A percentile compares a stretch with the other conserved stretches of the same genome.
Evolutionary conservation across 2,329 filamentous ascomycete species (phyloP).

Genomic region (Talaromyces rugulosus): DNA sequence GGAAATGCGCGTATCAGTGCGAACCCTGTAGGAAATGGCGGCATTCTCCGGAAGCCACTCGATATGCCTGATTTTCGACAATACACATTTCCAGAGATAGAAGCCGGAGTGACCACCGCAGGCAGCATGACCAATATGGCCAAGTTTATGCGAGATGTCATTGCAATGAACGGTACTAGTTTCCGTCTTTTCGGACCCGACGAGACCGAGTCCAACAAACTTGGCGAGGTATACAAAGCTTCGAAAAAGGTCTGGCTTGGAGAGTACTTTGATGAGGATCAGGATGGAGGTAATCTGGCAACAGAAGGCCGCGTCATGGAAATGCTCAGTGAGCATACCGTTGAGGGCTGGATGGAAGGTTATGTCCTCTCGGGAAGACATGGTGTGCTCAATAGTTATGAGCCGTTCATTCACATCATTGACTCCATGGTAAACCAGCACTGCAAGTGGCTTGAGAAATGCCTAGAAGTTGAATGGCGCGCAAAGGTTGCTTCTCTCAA

Average conservation of each 20-base stretch:
- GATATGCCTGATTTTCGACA: slow-evolving; percentile 65
- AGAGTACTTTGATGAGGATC: slow-evolving; percentile 72
- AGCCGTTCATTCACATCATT: slow-evolving; percentile 78
- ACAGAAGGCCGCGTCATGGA: slow-evolving; percentile 72
- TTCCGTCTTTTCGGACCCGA: slow-evolving; percentile 77
- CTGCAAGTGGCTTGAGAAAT: slow-evolving; percentile 82
- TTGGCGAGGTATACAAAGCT: slow-evolving; percentile 65
- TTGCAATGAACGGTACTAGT: slow-evolving; percentile 59
- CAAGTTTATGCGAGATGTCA: slow-evolving; percentile 62
- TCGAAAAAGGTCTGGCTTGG: slow-evolving; percentile 78
- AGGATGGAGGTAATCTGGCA: slow-evolving; percentile 68
- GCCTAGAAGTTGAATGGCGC: slow-evolving; percentile 73
- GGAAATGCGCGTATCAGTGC: slow-evolving; percentile 70
- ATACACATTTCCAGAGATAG: slow-evolving; percentile 61
- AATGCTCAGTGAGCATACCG: slow-evolving; percentile 77
- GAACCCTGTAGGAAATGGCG: slow-evolving; percentile 72
- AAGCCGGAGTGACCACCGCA: slow-evolving; percentile 53
- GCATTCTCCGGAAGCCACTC: slow-evolving; percentile 62
- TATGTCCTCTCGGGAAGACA: slow-evolving; percentile 72
- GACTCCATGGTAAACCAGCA: slow-evolving; percentile 85
- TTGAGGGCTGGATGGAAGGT: slow-evolving; percentile 76
- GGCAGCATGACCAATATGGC: slow-evolving; percentile 69
- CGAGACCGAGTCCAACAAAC: slow-evolving; percentile 78
- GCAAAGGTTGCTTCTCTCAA: slow-evolving; percentile 70
- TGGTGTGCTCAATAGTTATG: slow-evolving; percentile 74